These are phyloP conservation scores for Cercospora nicotianae DNA, from an alignment of 2,329 filamentous ascomycete genomes.

Conservation along the genomic window DNA sequence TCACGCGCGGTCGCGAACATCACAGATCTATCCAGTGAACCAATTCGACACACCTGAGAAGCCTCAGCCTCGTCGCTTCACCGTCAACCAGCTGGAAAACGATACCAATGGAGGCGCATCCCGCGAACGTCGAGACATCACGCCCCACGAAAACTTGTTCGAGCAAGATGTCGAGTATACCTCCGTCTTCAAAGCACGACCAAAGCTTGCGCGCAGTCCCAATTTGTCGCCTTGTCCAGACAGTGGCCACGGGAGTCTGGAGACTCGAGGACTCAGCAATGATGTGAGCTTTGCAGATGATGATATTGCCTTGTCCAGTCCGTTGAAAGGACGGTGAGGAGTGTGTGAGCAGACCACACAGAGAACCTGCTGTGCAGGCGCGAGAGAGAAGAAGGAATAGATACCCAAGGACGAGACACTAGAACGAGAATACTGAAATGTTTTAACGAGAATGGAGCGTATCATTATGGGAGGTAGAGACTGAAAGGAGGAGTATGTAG, in stretches of 20 bases:
- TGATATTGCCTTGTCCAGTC: slow-evolving; percentile 14
- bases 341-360: neutral
- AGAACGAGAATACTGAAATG: slow-evolving; percentile 9
- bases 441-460: neutral
- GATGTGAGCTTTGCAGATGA: slow-evolving; percentile 12
- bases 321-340: slow-evolving; percentile 12
- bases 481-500: neutral
- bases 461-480: neutral
- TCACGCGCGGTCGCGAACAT: slow-evolving; percentile 37
- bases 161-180: slow-evolving; percentile 72
- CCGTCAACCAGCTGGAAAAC: slow-evolving; percentile 15
- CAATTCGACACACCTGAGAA: slow-evolving; percentile 57
- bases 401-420: neutral
- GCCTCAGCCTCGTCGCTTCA: slow-evolving; percentile 20
- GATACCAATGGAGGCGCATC: neutral
- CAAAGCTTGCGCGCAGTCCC: slow-evolving; percentile 76
- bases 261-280: neutral
- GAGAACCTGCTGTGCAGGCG: neutral
- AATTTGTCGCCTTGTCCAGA: slow-evolving; percentile 20
- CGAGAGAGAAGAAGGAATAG: neutral
- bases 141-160: slow-evolving; percentile 69
- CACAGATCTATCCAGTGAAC: slow-evolving; percentile 52
- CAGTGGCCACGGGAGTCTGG: slow-evolving; percentile 11
- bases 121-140: slow-evolving; percentile 40
- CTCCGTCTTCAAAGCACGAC: slow-evolving; percentile 80